A percentile compares a stretch with the other conserved stretches of the same genome.
Conservation (phyloP, 306 rosid genomes). For the Trichosanthes truncata region DNA sequence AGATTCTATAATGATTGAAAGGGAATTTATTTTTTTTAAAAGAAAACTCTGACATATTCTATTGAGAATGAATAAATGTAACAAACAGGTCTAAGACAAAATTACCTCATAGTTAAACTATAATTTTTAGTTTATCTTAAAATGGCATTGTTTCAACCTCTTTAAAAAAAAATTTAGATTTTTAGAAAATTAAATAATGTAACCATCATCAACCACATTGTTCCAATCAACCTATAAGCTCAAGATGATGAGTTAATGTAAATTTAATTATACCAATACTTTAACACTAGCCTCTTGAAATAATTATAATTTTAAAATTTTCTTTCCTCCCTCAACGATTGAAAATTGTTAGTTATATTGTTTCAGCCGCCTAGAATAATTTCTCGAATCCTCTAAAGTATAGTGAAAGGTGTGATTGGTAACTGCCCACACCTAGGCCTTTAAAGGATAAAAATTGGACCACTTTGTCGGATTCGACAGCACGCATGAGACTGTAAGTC, state of each 20-base stretch:
- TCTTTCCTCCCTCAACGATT: neutral
- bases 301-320: no score
- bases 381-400: no score
- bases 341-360: neutral
- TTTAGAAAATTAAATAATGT: no score
- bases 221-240: no score
- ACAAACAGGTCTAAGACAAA: neutral
- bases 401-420: neutral
- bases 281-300: no score
- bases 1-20: slow-evolving; percentile 2
- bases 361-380: neutral
- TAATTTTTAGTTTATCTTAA: no score
- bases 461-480: neutral
- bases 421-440: neutral
- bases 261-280: no score
- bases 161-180: no score
- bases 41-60: neutral
- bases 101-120: neutral
- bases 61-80: neutral
- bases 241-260: no score
- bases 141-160: no score
- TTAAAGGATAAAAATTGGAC: no score
- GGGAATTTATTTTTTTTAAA: neutral
- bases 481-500: neutral
- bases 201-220: no score